phyloP scores from a whole-genome alignment of 139 green algal species.

The Mychonastes homosphaera region DNA sequence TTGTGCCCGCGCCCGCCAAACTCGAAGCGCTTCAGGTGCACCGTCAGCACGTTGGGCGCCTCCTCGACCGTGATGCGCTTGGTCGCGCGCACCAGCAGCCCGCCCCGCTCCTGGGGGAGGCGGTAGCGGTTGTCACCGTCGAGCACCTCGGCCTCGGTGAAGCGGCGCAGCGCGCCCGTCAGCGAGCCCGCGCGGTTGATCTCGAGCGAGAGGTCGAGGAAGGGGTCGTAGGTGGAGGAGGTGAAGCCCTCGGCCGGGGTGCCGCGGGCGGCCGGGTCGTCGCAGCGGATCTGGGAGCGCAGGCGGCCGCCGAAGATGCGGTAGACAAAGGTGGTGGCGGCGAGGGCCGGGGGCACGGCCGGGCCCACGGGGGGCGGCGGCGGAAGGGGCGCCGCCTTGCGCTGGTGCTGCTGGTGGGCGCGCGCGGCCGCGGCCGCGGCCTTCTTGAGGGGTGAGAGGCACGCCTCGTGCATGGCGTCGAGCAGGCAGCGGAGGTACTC shows the following conservation, averaged over 20 bases:
- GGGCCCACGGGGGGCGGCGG: constrained; percentile 8
- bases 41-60: constrained; percentile 69
- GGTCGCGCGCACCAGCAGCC: constrained; percentile 43
- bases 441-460: constrained; percentile 40
- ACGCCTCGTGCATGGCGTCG: constrained; percentile 76
- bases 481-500: constrained; percentile 83
- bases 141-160: constrained; percentile 64
- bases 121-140: constrained; percentile 64
- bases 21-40: constrained; percentile 86
- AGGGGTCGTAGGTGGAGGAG: constrained; percentile 77
- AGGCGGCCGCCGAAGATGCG: constrained; percentile 81
- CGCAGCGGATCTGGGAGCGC: constrained; percentile 57
- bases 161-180: constrained; percentile 53
- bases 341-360: constrained; percentile 52
- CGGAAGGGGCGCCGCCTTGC: neutral
- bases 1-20: constrained; percentile 43
- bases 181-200: constrained; percentile 58
- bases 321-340: constrained; percentile 70
- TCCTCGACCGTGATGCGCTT: constrained; percentile 75
- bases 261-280: too few relatives aligned
- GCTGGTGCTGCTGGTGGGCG: neutral
- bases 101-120: neutral
- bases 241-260: constrained; percentile 66
- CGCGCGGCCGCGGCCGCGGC: constrained; percentile 27
- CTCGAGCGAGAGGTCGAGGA: constrained; percentile 87